Conservation (phyloP, 495 filamentous ascomycete genomes). For the Penicillium coprophilum region DNA sequence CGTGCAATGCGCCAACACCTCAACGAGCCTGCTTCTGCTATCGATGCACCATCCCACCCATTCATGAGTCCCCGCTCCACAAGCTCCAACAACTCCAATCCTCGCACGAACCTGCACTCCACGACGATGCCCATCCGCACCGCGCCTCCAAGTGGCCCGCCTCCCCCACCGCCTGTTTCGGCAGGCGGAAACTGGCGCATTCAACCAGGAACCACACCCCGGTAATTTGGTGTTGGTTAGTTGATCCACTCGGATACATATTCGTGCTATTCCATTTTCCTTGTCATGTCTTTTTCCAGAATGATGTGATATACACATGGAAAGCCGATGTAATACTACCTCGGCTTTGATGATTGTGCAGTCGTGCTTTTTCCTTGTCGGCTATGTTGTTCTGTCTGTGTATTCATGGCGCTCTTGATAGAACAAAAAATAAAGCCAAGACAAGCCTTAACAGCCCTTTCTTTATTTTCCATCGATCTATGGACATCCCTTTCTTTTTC, state of each 20-base stretch:
- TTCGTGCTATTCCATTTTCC: neutral
- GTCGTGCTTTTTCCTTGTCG: neutral
- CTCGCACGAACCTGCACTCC: slow-evolving; percentile 38
- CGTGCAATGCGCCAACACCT: slow-evolving; percentile 38
- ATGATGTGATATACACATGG: slow-evolving; percentile 1
- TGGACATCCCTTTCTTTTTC: slow-evolving; percentile 13
- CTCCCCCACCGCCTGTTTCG: slow-evolving; percentile 40
- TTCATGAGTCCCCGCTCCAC: slow-evolving; percentile 39
- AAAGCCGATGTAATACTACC: neutral
- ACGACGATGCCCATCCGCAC: slow-evolving; percentile 45
- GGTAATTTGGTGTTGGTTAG: slow-evolving; percentile 6
- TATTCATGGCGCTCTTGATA: neutral
- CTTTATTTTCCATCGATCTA: slow-evolving; percentile 6
- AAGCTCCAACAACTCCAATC: slow-evolving; percentile 40
- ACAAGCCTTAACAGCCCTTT: neutral
- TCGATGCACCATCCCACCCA: slow-evolving; percentile 37
- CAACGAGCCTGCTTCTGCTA: slow-evolving; percentile 39
- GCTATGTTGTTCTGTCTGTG: slow-evolving; percentile 1
- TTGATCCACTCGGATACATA: slow-evolving; percentile 8
- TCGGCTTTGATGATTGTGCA: neutral
- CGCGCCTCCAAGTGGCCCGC: slow-evolving; percentile 42
- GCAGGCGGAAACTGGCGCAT: slow-evolving; percentile 37
- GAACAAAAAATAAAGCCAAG: neutral
- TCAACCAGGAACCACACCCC: slow-evolving; percentile 29
- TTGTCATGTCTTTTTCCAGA: slow-evolving; percentile 4